Conservation (phyloP, 257 asterid species). For the Plantago major region DNA sequence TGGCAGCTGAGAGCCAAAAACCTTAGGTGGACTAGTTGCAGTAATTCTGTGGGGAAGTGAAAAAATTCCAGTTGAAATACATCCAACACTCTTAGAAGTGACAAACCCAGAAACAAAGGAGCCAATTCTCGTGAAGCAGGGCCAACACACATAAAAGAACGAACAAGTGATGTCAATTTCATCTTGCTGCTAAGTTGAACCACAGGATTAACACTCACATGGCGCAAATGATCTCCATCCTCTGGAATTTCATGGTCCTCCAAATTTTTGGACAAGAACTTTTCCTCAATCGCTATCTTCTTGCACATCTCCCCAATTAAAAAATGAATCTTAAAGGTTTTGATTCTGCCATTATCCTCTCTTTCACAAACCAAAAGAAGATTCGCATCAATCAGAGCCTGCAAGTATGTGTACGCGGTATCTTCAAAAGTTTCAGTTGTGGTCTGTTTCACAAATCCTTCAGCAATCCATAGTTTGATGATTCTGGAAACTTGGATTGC, state of each 20-base stretch:
- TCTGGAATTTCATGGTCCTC: background rate
- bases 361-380: background rate
- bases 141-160: background rate
- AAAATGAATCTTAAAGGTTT: background rate
- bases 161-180: background rate
- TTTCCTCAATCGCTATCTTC: background rate
- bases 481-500: background rate
- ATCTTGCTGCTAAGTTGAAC: background rate
- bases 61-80: background rate
- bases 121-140: background rate
- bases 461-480: conserved; percentile 9
- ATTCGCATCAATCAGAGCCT: background rate
- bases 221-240: background rate
- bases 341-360: background rate
- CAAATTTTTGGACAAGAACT: background rate
- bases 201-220: background rate
- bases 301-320: background rate
- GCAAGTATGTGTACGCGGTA: background rate
- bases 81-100: conserved; percentile 2
- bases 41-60: background rate
- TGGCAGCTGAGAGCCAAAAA: background rate
- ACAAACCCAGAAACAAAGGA: background rate
- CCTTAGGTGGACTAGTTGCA: background rate
- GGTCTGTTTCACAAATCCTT: conserved; percentile 1
- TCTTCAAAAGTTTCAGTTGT: background rate